phyloP scores from a whole-genome alignment of 805 yeast species.

The Peterozyma toletana region DNA sequence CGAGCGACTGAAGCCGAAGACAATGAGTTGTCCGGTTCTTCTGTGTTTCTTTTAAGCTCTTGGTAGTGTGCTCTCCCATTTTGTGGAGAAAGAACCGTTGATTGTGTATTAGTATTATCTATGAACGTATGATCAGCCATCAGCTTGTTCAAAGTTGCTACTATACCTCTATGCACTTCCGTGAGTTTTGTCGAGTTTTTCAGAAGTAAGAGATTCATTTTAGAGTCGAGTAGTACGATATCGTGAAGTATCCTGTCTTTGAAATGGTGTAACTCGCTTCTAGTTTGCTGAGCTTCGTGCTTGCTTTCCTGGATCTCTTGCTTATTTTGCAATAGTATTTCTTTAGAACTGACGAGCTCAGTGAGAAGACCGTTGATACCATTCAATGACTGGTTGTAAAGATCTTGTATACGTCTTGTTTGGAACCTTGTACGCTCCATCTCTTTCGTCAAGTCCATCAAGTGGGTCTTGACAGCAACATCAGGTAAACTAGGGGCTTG shows the following conservation, averaged over 20 bases:
- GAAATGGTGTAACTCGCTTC: slow-evolving; percentile 5
- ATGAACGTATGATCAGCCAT: not conserved
- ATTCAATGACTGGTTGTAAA: no score
- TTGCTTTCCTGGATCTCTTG: slow-evolving; percentile 8
- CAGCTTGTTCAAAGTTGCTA: not conserved
- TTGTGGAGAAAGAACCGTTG: not conserved
- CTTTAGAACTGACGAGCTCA: not conserved
- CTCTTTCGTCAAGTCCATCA: no score
- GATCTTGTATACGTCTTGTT: no score
- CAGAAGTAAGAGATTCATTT: slow-evolving; percentile 2
- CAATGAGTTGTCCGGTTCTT: not conserved
- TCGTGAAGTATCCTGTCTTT: slow-evolving; percentile 6
- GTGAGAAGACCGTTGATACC: no score
- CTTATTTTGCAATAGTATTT: slow-evolving; percentile 5
- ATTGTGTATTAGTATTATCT: not conserved
- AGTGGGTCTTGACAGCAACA: no score
- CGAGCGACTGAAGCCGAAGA: not conserved
- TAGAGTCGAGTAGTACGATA: slow-evolving; percentile 3
- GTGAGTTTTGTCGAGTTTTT: not conserved
- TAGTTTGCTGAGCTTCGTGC: slow-evolving; percentile 6
- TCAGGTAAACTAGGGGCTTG: no score
- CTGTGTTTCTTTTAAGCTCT: not conserved
- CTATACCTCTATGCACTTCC: not conserved
- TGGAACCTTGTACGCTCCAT: no score
- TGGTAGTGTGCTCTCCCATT: not conserved